phyloP scores from a whole-genome alignment of 2,329 filamentous ascomycete species.

The Bipolaris bicolor region DNA sequence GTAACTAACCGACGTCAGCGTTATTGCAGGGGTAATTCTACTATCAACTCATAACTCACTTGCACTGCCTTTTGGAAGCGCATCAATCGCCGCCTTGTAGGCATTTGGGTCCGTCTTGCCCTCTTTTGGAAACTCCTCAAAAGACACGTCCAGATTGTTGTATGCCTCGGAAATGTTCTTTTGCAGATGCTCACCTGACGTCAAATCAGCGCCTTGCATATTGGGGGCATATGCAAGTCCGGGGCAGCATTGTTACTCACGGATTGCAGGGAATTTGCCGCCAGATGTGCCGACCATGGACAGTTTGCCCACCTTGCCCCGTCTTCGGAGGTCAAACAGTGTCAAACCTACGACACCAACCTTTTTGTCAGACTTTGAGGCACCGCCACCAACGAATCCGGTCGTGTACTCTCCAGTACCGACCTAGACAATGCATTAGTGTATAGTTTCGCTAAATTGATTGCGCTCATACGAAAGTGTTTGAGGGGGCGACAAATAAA shows the following conservation, averaged over 20 bases:
- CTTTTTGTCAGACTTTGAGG: constrained; percentile 91
- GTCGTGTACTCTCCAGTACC: constrained; percentile 98
- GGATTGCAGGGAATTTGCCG: constrained; percentile 88
- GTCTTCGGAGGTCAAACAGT: constrained; percentile 83
- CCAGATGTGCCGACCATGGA: constrained; percentile 91
- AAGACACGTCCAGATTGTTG: constrained; percentile 86
- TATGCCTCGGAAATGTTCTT: constrained; percentile 89
- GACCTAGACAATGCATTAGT: constrained; percentile 56
- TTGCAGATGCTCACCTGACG: constrained; percentile 76
- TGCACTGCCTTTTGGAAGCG: constrained; percentile 78
- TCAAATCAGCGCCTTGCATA: constrained; percentile 23
- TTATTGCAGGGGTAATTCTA: neutral
- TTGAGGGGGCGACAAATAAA: neutral
- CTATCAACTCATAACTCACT: constrained; percentile 49
- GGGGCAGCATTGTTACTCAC: constrained; percentile 57
- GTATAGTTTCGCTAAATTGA: neutral
- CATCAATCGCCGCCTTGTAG: constrained; percentile 88
- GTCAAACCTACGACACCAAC: constrained; percentile 91
- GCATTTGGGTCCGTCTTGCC: constrained; percentile 76
- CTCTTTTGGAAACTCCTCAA: constrained; percentile 80
- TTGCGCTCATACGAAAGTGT: neutral
- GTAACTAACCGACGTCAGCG: constrained; percentile 63
- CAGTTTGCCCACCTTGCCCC: constrained; percentile 85
- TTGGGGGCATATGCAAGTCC: neutral
- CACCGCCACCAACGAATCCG: constrained; percentile 83